A percentile compares a stretch with the other conserved stretches of the same genome.
phyloP scores from a whole-genome alignment of 208 protist species.

The Acanthamoeba healyi region DNA sequence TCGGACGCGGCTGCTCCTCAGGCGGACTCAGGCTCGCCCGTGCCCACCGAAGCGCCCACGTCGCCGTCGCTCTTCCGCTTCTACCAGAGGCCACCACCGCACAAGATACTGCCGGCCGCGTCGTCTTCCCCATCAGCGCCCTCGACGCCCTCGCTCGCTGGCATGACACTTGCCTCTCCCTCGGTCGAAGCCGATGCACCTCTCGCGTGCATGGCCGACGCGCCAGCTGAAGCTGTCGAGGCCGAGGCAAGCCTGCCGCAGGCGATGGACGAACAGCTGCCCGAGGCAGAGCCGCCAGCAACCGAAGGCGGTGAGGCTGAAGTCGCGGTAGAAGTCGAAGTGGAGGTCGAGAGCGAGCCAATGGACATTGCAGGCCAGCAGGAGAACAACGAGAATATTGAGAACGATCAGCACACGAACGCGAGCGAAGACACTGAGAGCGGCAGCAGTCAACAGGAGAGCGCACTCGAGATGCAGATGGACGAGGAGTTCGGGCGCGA shows the following conservation, averaged over 20 bases:
- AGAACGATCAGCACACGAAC: too few species aligned
- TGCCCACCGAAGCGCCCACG: not conserved
- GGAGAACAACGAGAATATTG: not conserved
- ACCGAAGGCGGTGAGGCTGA: not conserved
- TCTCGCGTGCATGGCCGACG: not conserved
- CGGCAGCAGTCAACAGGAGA: not conserved
- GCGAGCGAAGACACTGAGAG: not conserved
- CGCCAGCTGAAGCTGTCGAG: not conserved
- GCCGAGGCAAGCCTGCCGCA: not conserved
- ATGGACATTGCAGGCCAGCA: not conserved
- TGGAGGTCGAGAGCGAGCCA: not conserved
- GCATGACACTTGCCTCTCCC: too few species aligned
- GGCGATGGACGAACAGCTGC: not conserved
- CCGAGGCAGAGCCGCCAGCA: not conserved
- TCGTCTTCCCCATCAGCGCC: too few species aligned
- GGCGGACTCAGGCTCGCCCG: not conserved
- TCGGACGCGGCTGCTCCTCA: too few species aligned
- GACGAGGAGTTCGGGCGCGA: not conserved
- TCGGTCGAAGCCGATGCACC: not conserved
- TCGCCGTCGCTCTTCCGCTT: not conserved
- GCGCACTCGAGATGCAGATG: not conserved
- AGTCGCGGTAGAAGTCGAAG: not conserved
- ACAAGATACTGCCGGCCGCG: not conserved
- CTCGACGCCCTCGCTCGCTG: not conserved
- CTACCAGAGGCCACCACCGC: not conserved